Evolutionary conservation across 371 early-diverging fungal genomes (phyloP), one percentile per base, ranked within the genome.

Genomic region (Zychaea mexicana): DNA sequence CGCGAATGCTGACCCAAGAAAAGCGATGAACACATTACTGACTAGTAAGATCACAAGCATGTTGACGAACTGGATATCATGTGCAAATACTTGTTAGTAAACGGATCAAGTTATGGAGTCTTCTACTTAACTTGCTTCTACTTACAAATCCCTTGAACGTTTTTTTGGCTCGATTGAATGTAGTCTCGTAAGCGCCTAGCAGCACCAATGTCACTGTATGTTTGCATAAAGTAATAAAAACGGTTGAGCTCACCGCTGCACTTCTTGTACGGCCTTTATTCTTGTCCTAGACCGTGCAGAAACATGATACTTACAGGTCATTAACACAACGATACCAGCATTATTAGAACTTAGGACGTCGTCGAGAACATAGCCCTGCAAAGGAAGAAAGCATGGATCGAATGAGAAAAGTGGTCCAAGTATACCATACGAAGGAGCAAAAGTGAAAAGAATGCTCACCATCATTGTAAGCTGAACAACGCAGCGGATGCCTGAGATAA

Each of bases 1-100:
- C 27, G 93, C 90, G 69, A 84, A 80, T 13, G 79, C 77, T 10
- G 89, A 85, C 17, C 90, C 42, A 2, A 27, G 17, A 28, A 57
- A 27, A 45, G 42, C 45, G 17, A 58, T 27, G 30, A 38, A 39
- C 17, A 26, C 38, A 58, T 54, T 33, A n/a, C 55, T 33, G 31
- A 32, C 33, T 3, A 30, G 30, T 54, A 54, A 54, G n/a, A 32
- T 33, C 55, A 54, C 33, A 32, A 54, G 33, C 55, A 54, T 49
- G 49, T 6, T 49, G 24, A 49, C 49, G 49, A 49, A 49, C 49
- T 49, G n/a, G 19, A 49, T 49, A 49, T 49, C 4, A 49, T 49
- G 24, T 49, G 49, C 9, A 49, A 42, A 42, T 36, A 15, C 15
- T 36, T 36, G 15, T 36, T n/a, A n/a, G n/a, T n/a, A n/a, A n/a